A percentile compares a stretch with the other conserved stretches of the same genome.
phyloP scores from a whole-genome alignment of 2,329 filamentous ascomycete genomes.

The Eurotiales sp. region DNA sequence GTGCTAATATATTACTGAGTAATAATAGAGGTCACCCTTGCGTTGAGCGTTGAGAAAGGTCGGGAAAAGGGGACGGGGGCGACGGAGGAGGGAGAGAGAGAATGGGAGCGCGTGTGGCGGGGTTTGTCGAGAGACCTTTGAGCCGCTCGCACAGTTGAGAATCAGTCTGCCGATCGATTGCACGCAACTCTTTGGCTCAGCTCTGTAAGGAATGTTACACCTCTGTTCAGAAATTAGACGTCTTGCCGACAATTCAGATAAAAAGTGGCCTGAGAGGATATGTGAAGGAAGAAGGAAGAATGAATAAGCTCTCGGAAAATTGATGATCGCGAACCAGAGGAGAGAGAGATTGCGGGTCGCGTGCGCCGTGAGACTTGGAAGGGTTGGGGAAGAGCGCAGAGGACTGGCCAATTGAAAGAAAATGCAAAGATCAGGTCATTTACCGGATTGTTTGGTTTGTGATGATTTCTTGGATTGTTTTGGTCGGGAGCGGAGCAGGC shows the following conservation, averaged over 20 bases:
- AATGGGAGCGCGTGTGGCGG: constrained; percentile 8
- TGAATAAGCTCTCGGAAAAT: constrained; percentile 9
- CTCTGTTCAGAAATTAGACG: not conserved
- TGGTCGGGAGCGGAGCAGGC: not conserved
- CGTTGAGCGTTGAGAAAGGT: no score
- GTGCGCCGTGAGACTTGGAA: not conserved
- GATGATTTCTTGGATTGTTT: not conserved
- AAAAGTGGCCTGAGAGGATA: not conserved
- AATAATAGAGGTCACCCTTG: not conserved
- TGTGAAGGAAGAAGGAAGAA: not conserved
- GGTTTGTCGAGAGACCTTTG: constrained; percentile 8
- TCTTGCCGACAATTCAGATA: no score
- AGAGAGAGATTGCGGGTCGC: not conserved
- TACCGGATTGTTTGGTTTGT: not conserved
- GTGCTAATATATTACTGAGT: no score
- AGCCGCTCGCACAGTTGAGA: constrained; percentile 8
- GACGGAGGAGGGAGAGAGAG: not conserved
- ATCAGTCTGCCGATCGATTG: constrained; percentile 5
- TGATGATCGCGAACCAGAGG: constrained; percentile 5
- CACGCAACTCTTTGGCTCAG: not conserved
- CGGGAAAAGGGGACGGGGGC: not conserved
- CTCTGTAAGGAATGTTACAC: not conserved
- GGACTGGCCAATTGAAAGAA: not conserved
- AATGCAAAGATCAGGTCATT: not conserved
- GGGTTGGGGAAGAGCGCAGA: not conserved